Evolutionary conservation across 2,329 filamentous ascomycete species (phyloP).

Genomic region (Sclerotinia sclerotiorum): DNA sequence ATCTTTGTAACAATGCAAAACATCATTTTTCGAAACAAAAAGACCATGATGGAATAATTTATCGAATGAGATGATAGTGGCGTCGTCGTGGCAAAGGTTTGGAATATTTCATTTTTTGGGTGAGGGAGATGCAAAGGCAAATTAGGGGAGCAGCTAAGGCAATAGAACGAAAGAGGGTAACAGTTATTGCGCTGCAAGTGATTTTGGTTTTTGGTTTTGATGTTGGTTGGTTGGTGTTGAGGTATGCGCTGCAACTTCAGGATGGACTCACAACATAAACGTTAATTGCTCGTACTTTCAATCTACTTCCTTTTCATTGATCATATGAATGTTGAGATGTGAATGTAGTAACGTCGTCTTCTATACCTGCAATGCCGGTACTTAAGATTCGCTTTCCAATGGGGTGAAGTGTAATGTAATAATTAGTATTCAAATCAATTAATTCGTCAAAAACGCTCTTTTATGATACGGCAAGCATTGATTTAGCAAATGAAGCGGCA

Average conservation of each 20-base stretch:
- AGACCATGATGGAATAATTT: background rate
- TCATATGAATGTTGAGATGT: background rate
- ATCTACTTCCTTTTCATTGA: background rate
- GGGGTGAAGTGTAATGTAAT: no score
- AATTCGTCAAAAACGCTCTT: no score
- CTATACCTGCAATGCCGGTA: conserved; percentile 17
- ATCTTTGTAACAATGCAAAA: background rate
- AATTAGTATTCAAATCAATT: no score
- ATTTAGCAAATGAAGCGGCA: no score
- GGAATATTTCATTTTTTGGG: background rate
- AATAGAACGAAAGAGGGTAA: background rate
- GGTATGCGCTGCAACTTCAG: background rate
- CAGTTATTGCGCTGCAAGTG: background rate
- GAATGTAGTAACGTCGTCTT: no score
- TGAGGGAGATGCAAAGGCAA: background rate
- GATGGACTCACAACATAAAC: conserved; percentile 8
- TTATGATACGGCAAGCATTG: no score
- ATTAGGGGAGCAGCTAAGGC: background rate
- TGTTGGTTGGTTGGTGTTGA: background rate
- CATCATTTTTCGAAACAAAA: background rate
- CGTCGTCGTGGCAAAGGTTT: conserved; percentile 2
- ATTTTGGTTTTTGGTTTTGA: no score
- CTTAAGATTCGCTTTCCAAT: background rate
- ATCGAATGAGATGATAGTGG: conserved; percentile 9
- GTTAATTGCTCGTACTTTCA: background rate